A percentile compares a stretch with the other conserved stretches of the same genome.
Conservation (phyloP, 2,329 filamentous ascomycete genomes). For the Diplodia scrobiculata region DNA sequence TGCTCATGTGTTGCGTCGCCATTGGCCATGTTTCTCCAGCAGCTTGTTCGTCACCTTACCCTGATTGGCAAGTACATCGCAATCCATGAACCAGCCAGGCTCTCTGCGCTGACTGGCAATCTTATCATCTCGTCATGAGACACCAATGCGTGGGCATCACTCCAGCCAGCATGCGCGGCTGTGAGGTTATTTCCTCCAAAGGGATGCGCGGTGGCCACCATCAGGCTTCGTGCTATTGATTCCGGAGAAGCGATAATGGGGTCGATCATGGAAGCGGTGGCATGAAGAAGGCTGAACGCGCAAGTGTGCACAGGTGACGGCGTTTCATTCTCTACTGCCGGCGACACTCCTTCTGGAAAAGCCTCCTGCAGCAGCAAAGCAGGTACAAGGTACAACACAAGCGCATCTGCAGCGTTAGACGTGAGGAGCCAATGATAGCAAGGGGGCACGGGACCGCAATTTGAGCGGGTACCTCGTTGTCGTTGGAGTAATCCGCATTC, state of each 20-base stretch:
- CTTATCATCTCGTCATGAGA: slow-evolving; percentile 20
- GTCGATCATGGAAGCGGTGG: slow-evolving; percentile 13
- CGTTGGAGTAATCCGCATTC: slow-evolving; percentile 22
- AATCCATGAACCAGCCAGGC: slow-evolving; percentile 2
- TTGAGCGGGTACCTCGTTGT: slow-evolving; percentile 18
- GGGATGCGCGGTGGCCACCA: slow-evolving; percentile 16
- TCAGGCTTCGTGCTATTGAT: slow-evolving; percentile 21
- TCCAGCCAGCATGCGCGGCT: neutral
- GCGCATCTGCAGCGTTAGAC: slow-evolving; percentile 16
- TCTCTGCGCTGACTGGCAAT: slow-evolving; percentile 6
- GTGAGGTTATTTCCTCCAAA: slow-evolving; percentile 10
- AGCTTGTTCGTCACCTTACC: neutral
- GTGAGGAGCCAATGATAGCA: slow-evolving; percentile 14
- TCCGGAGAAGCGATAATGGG: slow-evolving; percentile 6
- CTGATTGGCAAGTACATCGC: slow-evolving; percentile 20
- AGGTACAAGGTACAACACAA: slow-evolving; percentile 27
- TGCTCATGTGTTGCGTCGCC: slow-evolving; percentile 13
- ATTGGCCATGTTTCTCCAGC: slow-evolving; percentile 22
- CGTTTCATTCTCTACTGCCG: slow-evolving; percentile 17
- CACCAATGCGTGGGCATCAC: slow-evolving; percentile 8
- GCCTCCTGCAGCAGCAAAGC: slow-evolving; percentile 22
- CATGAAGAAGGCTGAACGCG: slow-evolving; percentile 24
- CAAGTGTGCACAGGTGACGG: slow-evolving; percentile 12
- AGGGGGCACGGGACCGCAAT: slow-evolving; percentile 9
- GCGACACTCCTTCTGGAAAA: slow-evolving; percentile 12